Base-by-base conservation (phyloP, 768 basidiomycete species). In the Crucibulum laeve region DNA sequence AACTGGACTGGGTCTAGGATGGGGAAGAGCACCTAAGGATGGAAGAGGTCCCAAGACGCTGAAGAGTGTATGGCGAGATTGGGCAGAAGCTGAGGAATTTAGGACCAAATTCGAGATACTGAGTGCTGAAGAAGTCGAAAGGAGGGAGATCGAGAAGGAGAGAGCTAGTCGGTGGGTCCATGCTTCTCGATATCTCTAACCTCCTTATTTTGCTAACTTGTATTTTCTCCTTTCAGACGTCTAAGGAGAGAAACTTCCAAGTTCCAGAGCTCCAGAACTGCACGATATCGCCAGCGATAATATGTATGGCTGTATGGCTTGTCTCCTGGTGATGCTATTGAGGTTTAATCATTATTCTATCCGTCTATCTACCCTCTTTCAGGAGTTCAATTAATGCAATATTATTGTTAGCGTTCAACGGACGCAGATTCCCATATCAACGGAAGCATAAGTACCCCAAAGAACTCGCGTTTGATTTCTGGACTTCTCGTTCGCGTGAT, bases 61-160 rank as follows among this genome's bases (percentile, higher is more conserved):
- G 38, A 79, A 79, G 62, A 88, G 93, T 45, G 87, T 94, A 2
- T 98, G 95, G 95, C 69, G 93, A 35, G 95, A 97, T 59, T 98
- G 93, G 92, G 76, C 74, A 25, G 95, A 96, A 59, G 81, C 87
- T 25, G 89, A 89, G 57, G 91, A 94, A 60, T 96, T 90, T 61
- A 76, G 79, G 50, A 97, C 96, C 28, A 73, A 82, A 40, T 85
- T 96, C 60, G 84, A 96, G 63, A 84, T 89, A 51, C 59, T 98
- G 50, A 90, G 73, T 3, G 77, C 83, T 15, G 96, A 97, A 63
- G 96, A 99, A 61, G 83, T 97, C 45, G 94, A 94, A 63, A 72
- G 80, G 64, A 77, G 90, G 55, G 93, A 96, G 68, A 66, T 87
- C 33, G 92, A 94, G 68, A 78, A 82, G 58, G 93, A 90, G 66